A percentile compares a stretch with the other conserved stretches of the same genome.
Evolutionary conservation across 1,139 yeast genomes (phyloP).

Genomic region (Yamadazyma dushanensis): DNA sequence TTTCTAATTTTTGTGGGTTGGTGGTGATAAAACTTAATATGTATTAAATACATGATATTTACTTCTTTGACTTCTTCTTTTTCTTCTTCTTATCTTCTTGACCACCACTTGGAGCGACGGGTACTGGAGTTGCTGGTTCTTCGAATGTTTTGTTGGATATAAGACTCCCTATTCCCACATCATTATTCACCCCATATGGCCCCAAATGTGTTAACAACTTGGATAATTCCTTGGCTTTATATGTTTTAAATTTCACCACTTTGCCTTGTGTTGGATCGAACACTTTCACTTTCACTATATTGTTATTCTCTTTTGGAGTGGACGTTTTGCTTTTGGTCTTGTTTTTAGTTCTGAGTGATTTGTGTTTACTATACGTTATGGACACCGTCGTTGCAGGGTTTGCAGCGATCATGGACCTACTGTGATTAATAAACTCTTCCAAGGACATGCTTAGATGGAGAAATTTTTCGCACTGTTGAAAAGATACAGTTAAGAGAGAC

Average conservation of each 20-base stretch:
- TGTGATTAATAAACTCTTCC: conserved; percentile 37
- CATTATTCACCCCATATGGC: conserved; percentile 65
- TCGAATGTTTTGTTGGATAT: conserved; percentile 44
- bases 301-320: conserved; percentile 24
- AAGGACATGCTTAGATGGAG: conserved; percentile 12
- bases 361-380: conserved; percentile 35
- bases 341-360: conserved; percentile 17
- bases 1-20: neutral
- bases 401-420: conserved; percentile 36
- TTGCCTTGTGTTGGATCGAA: conserved; percentile 72
- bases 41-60: neutral
- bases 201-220: conserved; percentile 81
- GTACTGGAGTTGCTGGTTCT: conserved; percentile 12
- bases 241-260: conserved; percentile 61
- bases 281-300: conserved; percentile 61
- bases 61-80: conserved; percentile 16
- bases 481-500: neutral
- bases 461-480: conserved; percentile 1
- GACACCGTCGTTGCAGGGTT: conserved; percentile 42
- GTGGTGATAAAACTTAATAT: conserved; percentile 1
- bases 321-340: conserved; percentile 5
- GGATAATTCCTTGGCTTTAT: conserved; percentile 74
- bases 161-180: conserved; percentile 39
- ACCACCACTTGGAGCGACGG: conserved; percentile 15
- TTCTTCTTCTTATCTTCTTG: conserved; percentile 19